phyloP scores from a whole-genome alignment of 1,284 basidiomycete species.

The Marasmius fiardii region DNA sequence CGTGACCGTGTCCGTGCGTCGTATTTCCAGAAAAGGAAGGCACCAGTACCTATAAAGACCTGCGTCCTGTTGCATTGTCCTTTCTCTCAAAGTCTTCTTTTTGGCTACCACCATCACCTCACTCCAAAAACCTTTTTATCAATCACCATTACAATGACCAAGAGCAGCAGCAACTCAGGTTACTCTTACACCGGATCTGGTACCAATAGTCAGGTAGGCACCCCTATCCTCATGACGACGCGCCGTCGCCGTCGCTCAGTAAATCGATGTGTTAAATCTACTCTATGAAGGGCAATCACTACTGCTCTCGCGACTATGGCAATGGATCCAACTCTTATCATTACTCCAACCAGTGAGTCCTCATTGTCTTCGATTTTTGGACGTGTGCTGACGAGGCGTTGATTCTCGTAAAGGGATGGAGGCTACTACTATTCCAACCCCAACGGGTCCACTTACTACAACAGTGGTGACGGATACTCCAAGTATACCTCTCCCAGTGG shows the following conservation, averaged over 20 bases:
- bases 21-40: too few relatives aligned
- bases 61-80: too few relatives aligned
- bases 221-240: not conserved
- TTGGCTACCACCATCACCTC: not conserved
- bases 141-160: not conserved
- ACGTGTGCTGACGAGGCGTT: not conserved
- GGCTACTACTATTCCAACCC: slow-evolving; percentile 62
- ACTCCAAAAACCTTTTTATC: not conserved
- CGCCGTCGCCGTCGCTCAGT: not conserved
- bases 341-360: slow-evolving; percentile 50
- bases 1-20: too few relatives aligned
- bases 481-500: slow-evolving; percentile 52
- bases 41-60: too few relatives aligned
- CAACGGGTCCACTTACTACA: slow-evolving; percentile 58
- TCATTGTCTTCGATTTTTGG: not conserved
- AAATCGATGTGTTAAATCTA: not conserved
- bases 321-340: slow-evolving; percentile 44
- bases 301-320: slow-evolving; percentile 46
- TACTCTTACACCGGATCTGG: slow-evolving; percentile 46
- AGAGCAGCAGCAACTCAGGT: not conserved
- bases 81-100: not conserved
- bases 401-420: slow-evolving; percentile 35
- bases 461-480: slow-evolving; percentile 43
- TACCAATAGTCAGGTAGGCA: slow-evolving; percentile 44
- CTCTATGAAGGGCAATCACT: slow-evolving; percentile 51